These are phyloP conservation scores for Zasmidium citrigriseum DNA, from an alignment of 2,329 filamentous ascomycete genomes.

Conservation along the genomic window DNA sequence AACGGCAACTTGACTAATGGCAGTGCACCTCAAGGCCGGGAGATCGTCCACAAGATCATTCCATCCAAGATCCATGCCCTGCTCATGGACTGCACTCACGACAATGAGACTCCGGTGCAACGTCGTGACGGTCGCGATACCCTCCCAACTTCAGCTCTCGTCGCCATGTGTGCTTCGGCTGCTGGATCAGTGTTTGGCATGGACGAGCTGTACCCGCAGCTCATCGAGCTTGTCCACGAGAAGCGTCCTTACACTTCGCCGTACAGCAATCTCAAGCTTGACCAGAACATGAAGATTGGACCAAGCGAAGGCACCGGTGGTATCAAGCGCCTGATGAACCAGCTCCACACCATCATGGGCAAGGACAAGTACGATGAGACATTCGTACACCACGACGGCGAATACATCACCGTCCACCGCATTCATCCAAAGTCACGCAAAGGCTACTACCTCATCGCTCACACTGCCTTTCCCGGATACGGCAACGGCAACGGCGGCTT, in stretches of 20 bases:
- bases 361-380: slow-evolving; percentile 93
- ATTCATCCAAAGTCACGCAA: slow-evolving; percentile 90
- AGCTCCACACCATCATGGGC: slow-evolving; percentile 94
- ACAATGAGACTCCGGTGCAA: slow-evolving; percentile 94
- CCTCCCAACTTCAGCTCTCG: slow-evolving; percentile 87
- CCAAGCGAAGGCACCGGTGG: slow-evolving; percentile 83
- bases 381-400: slow-evolving; percentile 92
- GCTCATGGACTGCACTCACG: slow-evolving; percentile 99
- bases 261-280: slow-evolving; percentile 58
- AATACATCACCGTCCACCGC: slow-evolving; percentile 94
- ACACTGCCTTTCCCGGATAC: slow-evolving; percentile 92
- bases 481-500: slow-evolving; percentile 81
- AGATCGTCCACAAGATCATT: slow-evolving; percentile 78
- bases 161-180: slow-evolving; percentile 93
- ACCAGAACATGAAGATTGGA: slow-evolving; percentile 60
- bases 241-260: slow-evolving; percentile 78
- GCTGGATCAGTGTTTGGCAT: slow-evolving; percentile 97
- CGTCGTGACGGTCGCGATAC: slow-evolving; percentile 94
- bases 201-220: slow-evolving; percentile 90
- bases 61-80: slow-evolving; percentile 88
- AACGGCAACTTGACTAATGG: slow-evolving; percentile 35
- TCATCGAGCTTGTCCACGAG: slow-evolving; percentile 92
- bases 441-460: slow-evolving; percentile 92
- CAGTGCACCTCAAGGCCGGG: slow-evolving; percentile 45
- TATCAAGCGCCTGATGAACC: slow-evolving; percentile 89